Evolutionary conservation across 805 yeast species (phyloP), one percentile per base, ranked within the genome.

Genomic region (Myxozyma sirexii): DNA sequence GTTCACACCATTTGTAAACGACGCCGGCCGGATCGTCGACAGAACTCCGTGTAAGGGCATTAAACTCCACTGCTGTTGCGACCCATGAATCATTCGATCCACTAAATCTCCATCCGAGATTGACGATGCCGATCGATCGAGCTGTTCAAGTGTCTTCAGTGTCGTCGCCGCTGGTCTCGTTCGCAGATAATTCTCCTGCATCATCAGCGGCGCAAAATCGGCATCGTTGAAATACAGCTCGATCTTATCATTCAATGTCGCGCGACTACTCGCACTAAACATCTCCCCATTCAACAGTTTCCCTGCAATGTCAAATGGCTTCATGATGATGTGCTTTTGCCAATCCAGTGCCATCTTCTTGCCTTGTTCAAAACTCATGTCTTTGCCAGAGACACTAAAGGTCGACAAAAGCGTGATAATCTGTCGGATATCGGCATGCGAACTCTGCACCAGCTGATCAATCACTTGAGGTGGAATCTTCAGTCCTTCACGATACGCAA

Each of bases 181-280:
- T 37, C 75, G 75, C 50, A 90, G 73, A 71, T 94, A 94, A 75
- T 94, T 94, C 72, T 94, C 99, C 71, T 93, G 97, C 54, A 94
- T 82, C 98, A 94, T 93, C 62, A 93, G 79, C 4, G 99, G 98
- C 1, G 96, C 85, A 71, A 94, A 87, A 70, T 91, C 97, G 74
- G 90, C 88, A 74, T 94, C 99, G 73, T 90, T 91, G 77, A 94
- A 94, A 71, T 91, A 94, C 54, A 90, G 79, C 68, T 88, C 93
- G 69, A 93, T 85, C 71, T 90, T 88, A 64, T 90, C 96, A 72
- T 86, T 87, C 63, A 93, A 72, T 1, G 85, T 79, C 58, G 82
- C 80, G n/a, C 76, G 74, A 1, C 82, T 75, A 66, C 74, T 76
- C 19, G 77, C 81, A 57, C 84, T 77, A 72, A 84, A 88, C 15